Percentiles rank a stretch among this genome's conserved stretches.
Evolutionary conservation across 2,329 filamentous ascomycete genomes (phyloP).

Genomic region (Hymenoscyphus occultus): DNA sequence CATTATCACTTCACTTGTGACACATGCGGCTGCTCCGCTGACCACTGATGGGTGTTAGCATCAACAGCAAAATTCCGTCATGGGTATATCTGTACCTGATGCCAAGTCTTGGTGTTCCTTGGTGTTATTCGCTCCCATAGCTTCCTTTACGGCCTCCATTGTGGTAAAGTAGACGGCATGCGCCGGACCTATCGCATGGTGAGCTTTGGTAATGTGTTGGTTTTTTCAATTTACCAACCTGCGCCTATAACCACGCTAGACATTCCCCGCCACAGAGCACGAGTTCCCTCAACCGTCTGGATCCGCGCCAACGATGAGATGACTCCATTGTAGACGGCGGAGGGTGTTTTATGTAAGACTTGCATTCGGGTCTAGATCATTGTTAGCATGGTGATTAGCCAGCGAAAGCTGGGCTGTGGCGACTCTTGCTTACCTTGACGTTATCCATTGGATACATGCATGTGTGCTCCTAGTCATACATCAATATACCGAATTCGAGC

Average conservation of each 20-base stretch:
- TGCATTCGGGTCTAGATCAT: slow-evolving; percentile 86
- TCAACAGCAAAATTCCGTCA: slow-evolving; percentile 5
- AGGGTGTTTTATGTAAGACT: slow-evolving; percentile 79
- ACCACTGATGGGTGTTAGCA: slow-evolving; percentile 60
- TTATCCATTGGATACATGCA: slow-evolving; percentile 99
- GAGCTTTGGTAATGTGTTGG: slow-evolving; percentile 19
- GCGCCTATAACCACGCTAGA: slow-evolving; percentile 95
- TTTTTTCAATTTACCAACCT: slow-evolving; percentile 53
- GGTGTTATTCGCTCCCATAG: slow-evolving; percentile 82
- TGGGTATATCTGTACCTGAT: slow-evolving; percentile 47
- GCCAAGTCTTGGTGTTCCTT: slow-evolving; percentile 53
- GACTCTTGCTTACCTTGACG: slow-evolving; percentile 68
- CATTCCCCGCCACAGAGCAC: slow-evolving; percentile 93
- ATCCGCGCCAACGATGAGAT: slow-evolving; percentile 92
- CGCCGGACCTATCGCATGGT: slow-evolving; percentile 68
- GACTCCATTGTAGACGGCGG: slow-evolving; percentile 82
- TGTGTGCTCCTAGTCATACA: slow-evolving; percentile 73
- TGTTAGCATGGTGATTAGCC: slow-evolving; percentile 17
- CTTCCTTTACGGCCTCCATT: slow-evolving; percentile 94
- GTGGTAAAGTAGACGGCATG: slow-evolving; percentile 98
- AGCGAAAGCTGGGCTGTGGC: neutral
- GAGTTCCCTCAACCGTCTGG: slow-evolving; percentile 80
- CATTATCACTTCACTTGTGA: slow-evolving; percentile 97
- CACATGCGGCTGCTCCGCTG: slow-evolving; percentile 91
- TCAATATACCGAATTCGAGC: slow-evolving; percentile 24